Evolutionary conservation across 2,329 filamentous ascomycete genomes (phyloP), one percentile per base, ranked within the genome.

Genomic region (Aspergillus uvarum): DNA sequence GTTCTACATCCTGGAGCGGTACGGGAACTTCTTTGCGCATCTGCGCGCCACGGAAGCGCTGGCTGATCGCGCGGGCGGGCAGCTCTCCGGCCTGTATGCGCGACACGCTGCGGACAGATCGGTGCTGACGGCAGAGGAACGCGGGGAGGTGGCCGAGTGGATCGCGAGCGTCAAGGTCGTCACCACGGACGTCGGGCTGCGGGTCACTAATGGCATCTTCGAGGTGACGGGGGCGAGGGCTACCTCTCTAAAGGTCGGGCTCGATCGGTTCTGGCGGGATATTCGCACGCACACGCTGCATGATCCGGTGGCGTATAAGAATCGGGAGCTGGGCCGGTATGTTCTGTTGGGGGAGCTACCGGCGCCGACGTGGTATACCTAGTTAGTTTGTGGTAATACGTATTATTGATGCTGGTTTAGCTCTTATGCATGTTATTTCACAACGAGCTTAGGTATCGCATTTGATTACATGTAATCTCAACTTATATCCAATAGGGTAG

Each of bases 271-370:
- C 72, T 89, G 85, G 85, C 79, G 87, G 50, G 86, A 89, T 67
- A 76, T 89, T n/a, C 73, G 87, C 5, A 88, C 86, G 4, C 87
- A 89, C 72, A 84, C 82, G 0, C 70, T 89, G 66, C 87, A 89
- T 73, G 87, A 89, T 70, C 87, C 86, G 0, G 85, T 89, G 29
- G 83, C 86, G 24, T 89, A 88, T 67, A 89, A 89, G 79, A 86
- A 87, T 59, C 73, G 83, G 3, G 86, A 89, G 72, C 66, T 88
- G 54, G 86, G 86, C 0, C 74, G 83, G 22, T 89, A 80, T 68
- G 77, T 82, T 44, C 67, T 89, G 57, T 66, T 88, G 53, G 80
- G 78, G 14, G 84, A 88, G 74, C 67, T 82, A 11, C 85, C 86
- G 0, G 79, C 82, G 71, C 80, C 83, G 14, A 85, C 82, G 4